Evolutionary conservation across 73 alveolate species (phyloP).

Genomic region (Tetrahymena malaccensis): DNA sequence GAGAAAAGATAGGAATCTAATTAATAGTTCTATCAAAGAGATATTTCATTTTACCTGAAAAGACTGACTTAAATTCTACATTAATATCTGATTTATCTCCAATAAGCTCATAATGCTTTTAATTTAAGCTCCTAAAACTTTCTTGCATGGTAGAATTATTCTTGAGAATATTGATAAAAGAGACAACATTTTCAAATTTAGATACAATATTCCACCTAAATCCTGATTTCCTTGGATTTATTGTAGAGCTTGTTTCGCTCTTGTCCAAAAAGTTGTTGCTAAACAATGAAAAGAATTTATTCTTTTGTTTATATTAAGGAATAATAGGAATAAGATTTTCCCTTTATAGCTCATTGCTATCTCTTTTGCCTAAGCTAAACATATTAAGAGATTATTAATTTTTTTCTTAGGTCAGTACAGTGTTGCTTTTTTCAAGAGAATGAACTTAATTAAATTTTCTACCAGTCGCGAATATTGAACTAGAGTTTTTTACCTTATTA

Average conservation of each 20-base stretch:
- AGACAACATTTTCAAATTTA: background rate
- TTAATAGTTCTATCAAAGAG: background rate
- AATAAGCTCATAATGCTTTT: background rate
- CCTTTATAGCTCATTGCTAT: background rate
- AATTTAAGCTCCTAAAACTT: background rate
- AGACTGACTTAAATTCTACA: background rate
- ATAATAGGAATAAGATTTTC: background rate
- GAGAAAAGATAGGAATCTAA: background rate
- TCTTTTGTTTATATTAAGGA: background rate
- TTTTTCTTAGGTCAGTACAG: background rate
- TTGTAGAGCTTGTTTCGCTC: background rate
- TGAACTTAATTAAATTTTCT: background rate
- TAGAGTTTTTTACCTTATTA: background rate
- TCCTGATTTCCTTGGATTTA: background rate
- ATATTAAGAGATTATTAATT: background rate
- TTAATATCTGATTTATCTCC: background rate
- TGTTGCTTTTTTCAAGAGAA: background rate
- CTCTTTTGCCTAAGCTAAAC: background rate
- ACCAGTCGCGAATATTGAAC: background rate
- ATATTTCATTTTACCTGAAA: background rate
- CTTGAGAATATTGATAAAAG: background rate
- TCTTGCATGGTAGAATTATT: background rate
- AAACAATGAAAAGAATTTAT: background rate
- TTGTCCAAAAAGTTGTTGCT: background rate
- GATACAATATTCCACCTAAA: background rate